These are phyloP conservation scores for Populus trichocarpa DNA, from an alignment of 441 rosid species.

Conservation along the genomic window DNA sequence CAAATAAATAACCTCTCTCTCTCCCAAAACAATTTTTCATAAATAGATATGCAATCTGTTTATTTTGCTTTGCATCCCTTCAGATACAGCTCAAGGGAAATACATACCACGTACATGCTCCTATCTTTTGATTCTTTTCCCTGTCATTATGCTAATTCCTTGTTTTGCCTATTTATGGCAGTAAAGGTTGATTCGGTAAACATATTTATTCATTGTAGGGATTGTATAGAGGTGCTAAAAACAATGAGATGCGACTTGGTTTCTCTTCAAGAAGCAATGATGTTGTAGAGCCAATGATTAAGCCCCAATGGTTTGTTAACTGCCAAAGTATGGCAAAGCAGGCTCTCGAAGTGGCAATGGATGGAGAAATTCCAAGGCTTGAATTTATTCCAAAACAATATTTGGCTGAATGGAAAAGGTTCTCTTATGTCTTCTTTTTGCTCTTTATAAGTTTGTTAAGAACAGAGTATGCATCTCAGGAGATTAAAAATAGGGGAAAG, in stretches of 20 bases:
- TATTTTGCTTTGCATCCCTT: not conserved
- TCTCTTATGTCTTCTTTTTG: conserved; percentile 3
- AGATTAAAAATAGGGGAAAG: too few relatives aligned
- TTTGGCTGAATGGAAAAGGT: conserved; percentile 77
- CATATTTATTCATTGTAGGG: conserved; percentile 41
- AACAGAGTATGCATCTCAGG: not conserved
- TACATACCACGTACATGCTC: not conserved
- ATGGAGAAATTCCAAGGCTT: conserved; percentile 57
- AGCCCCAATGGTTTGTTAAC: conserved; percentile 90
- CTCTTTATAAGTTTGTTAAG: not conserved
- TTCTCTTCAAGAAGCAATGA: conserved; percentile 79
- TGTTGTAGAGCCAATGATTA: conserved; percentile 85
- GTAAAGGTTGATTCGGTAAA: not conserved
- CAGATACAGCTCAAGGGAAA: not conserved
- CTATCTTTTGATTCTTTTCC: not conserved
- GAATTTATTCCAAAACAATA: conserved; percentile 88
- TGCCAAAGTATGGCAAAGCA: conserved; percentile 69
- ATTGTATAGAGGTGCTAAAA: conserved; percentile 67
- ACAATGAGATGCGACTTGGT: conserved; percentile 96
- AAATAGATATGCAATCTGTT: not conserved
- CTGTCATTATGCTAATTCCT: not conserved
- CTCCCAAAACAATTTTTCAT: too few relatives aligned
- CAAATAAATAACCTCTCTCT: too few relatives aligned
- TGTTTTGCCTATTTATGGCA: not conserved
- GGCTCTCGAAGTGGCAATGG: conserved; percentile 74